phyloP scores from a whole-genome alignment of 768 basidiomycete genomes.

The Leccinum longicurvipes region DNA sequence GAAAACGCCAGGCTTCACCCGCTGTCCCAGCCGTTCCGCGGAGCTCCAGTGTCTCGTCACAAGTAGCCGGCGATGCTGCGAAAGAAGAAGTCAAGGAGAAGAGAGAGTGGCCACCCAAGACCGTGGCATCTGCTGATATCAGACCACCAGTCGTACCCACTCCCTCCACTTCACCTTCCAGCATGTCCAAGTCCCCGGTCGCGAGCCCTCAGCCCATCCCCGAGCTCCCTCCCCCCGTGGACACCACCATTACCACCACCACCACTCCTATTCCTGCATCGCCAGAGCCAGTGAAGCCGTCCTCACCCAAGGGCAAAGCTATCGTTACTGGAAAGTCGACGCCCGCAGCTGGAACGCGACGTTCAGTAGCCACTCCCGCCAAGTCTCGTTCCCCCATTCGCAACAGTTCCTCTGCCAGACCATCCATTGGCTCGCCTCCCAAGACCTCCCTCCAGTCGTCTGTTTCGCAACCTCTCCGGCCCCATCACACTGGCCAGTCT shows the following conservation, averaged over 20 bases:
- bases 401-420: constrained; percentile 19
- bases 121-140: constrained; percentile 29
- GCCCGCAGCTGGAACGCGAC: constrained; percentile 20
- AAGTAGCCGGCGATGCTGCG: constrained; percentile 58
- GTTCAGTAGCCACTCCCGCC: constrained; percentile 21
- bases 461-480: constrained; percentile 34
- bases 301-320: constrained; percentile 21
- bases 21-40: constrained; percentile 42
- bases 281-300: constrained; percentile 19
- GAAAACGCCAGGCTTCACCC: constrained; percentile 44
- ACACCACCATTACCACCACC: constrained; percentile 17
- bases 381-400: constrained; percentile 28
- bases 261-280: constrained; percentile 21
- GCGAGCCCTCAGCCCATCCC: constrained; percentile 32
- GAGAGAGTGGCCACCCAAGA: constrained; percentile 74
- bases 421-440: constrained; percentile 23
- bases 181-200: constrained; percentile 16
- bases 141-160: constrained; percentile 36
- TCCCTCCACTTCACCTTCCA: constrained; percentile 34
- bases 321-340: constrained; percentile 18
- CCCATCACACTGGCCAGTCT: constrained; percentile 43
- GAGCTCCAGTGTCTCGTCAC: constrained; percentile 65
- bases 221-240: constrained; percentile 17
- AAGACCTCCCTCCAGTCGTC: constrained; percentile 35
- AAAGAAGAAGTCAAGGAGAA: constrained; percentile 69